These are phyloP conservation scores for Calocybe cyanea DNA, from an alignment of 768 basidiomycete genomes.

Conservation along the genomic window DNA sequence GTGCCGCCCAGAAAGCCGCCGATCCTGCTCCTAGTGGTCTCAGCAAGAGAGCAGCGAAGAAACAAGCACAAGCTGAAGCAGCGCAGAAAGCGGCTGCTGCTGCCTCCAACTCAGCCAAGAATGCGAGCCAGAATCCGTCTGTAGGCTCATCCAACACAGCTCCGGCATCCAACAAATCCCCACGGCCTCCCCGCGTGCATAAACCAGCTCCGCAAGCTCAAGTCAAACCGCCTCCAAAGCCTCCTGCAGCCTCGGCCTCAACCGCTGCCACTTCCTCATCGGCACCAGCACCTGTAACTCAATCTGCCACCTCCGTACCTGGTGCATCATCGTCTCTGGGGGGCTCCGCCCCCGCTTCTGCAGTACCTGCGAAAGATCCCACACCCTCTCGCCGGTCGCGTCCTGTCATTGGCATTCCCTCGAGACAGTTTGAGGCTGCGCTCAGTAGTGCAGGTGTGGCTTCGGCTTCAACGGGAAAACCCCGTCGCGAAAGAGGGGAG, in stretches of 20 bases:
- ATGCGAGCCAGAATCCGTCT: neutral
- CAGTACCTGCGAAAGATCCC: no score
- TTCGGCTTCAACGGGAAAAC: slow-evolving; percentile 21
- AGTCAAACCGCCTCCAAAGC: neutral
- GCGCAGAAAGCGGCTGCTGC: neutral
- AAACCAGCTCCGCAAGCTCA: slow-evolving; percentile 2
- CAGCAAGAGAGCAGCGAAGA: slow-evolving; percentile 4
- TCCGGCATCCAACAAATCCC: neutral
- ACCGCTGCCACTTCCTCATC: neutral
- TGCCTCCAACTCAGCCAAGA: neutral
- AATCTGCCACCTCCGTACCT: neutral
- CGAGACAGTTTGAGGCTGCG: slow-evolving; percentile 71
- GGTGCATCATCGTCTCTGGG: no score
- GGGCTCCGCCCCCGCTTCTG: no score
- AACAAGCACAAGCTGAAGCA: slow-evolving; percentile 4
- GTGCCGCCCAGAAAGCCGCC: neutral
- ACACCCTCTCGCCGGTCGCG: slow-evolving; percentile 38
- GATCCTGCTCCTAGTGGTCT: neutral
- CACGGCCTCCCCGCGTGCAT: slow-evolving; percentile 1
- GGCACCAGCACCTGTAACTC: neutral
- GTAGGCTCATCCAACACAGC: neutral
- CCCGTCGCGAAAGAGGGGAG: slow-evolving; percentile 19
- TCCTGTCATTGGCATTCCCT: slow-evolving; percentile 59
- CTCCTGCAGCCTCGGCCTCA: neutral
- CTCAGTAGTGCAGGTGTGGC: slow-evolving; percentile 59